Conservation (phyloP, 192 early-diverging fungal genomes). For the Allomyces macrogynus region DNA sequence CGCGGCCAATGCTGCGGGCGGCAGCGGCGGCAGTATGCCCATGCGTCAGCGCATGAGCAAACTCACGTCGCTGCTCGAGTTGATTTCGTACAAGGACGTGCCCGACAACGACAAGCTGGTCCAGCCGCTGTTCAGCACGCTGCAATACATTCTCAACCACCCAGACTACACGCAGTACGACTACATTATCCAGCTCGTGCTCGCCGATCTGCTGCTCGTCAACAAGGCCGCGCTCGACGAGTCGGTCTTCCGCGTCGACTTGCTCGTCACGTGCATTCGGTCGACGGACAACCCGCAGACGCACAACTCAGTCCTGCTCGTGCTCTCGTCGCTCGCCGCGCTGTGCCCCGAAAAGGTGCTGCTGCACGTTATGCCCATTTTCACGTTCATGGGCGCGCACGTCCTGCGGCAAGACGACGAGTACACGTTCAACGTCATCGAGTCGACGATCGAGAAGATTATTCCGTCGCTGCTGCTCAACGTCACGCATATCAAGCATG, state of each 20-base stretch:
- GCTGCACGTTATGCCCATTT: constrained; percentile 85
- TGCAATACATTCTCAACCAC: constrained; percentile 36
- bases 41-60: constrained; percentile 5
- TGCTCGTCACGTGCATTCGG: constrained; percentile 71
- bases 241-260: constrained; percentile 54
- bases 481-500: constrained; percentile 38
- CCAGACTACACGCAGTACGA: constrained; percentile 17
- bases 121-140: constrained; percentile 45
- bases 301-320: constrained; percentile 64
- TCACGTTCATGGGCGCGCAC: constrained; percentile 95
- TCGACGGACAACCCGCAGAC: constrained; percentile 84
- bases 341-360: constrained; percentile 67
- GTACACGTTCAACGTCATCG: constrained; percentile 88
- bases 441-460: constrained; percentile 67
- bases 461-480: constrained; percentile 52
- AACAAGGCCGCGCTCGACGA: constrained; percentile 28
- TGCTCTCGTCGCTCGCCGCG: constrained; percentile 69
- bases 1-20: constrained; percentile 10
- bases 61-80: constrained; percentile 49
- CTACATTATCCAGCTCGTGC: constrained; percentile 70
- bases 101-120: constrained; percentile 26
- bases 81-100: constrained; percentile 44
- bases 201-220: constrained; percentile 27
- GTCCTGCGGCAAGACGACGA: constrained; percentile 88
- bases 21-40: background rate